Conservation (phyloP, 2,329 filamentous ascomycete species). For the Aspergillus hortae region DNA sequence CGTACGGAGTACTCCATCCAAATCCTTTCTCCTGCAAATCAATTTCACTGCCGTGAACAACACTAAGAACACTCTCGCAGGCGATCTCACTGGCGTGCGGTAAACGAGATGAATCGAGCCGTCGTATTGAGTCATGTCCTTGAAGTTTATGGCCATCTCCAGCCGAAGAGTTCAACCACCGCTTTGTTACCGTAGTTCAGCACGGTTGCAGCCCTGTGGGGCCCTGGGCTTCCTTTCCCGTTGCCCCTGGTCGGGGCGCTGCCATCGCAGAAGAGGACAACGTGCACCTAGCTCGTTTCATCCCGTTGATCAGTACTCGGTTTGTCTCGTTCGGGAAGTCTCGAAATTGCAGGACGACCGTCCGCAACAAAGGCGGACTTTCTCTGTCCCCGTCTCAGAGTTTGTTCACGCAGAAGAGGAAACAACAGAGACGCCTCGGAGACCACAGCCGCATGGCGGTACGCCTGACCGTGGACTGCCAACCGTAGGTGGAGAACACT, state of each 20-base stretch:
- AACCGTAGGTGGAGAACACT: not conserved
- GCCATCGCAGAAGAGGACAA: not conserved
- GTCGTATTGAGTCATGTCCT: not conserved
- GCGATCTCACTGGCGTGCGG: no score
- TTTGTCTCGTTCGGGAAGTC: not conserved
- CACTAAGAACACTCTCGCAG: no score
- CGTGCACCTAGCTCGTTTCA: slow-evolving; percentile 10
- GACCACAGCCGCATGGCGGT: not conserved
- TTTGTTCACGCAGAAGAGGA: not conserved
- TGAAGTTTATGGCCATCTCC: no score
- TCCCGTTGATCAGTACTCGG: slow-evolving; percentile 4
- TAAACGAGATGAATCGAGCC: not conserved
- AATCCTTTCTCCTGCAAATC: no score
- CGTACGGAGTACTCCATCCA: no score
- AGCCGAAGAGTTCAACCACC: not conserved
- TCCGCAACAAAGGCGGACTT: no score
- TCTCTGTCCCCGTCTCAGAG: no score
- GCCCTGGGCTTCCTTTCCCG: not conserved
- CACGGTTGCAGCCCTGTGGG: slow-evolving; percentile 2
- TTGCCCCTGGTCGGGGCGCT: not conserved
- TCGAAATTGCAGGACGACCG: not conserved
- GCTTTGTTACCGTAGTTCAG: not conserved
- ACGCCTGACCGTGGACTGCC: no score
- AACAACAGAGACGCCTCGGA: not conserved
- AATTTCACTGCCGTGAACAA: no score